Conservation (phyloP, 805 yeast species). For the Starmerella sp. region DNA sequence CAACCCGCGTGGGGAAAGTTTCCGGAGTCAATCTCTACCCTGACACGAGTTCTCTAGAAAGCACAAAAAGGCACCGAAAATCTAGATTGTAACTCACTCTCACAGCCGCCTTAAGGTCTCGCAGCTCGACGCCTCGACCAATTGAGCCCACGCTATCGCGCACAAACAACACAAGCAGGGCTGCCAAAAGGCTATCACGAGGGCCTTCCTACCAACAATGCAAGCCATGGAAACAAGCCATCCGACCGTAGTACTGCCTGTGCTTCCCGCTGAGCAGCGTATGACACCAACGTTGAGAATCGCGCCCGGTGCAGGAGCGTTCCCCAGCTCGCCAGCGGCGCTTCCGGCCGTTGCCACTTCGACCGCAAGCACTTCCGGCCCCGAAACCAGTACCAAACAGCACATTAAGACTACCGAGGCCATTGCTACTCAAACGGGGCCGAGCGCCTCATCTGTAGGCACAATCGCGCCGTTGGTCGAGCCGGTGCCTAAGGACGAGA, state of each 20-base stretch:
- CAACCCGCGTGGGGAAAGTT: neutral
- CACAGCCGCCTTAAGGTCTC: neutral
- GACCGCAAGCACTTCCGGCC: neutral
- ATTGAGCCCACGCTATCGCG: neutral
- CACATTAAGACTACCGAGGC: neutral
- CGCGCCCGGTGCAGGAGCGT: neutral
- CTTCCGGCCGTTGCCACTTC: neutral
- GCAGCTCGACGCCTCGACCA: neutral
- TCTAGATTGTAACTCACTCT: neutral
- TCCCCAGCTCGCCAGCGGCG: neutral
- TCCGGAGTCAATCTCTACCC: constrained; percentile 3
- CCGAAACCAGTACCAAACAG: neutral
- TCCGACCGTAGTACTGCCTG: neutral
- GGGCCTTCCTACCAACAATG: neutral
- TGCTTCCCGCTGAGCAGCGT: neutral
- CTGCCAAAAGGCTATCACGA: neutral
- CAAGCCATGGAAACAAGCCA: neutral
- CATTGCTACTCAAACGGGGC: neutral
- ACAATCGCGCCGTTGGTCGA: neutral
- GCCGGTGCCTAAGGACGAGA: neutral
- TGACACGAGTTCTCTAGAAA: neutral
- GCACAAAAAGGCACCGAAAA: neutral
- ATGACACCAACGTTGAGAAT: neutral
- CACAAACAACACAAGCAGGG: neutral
- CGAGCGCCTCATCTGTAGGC: neutral